A percentile compares a stretch with the other conserved stretches of the same genome.
Evolutionary conservation across 208 protist species (phyloP).

Genomic region (Trypanosoma grayi): DNA sequence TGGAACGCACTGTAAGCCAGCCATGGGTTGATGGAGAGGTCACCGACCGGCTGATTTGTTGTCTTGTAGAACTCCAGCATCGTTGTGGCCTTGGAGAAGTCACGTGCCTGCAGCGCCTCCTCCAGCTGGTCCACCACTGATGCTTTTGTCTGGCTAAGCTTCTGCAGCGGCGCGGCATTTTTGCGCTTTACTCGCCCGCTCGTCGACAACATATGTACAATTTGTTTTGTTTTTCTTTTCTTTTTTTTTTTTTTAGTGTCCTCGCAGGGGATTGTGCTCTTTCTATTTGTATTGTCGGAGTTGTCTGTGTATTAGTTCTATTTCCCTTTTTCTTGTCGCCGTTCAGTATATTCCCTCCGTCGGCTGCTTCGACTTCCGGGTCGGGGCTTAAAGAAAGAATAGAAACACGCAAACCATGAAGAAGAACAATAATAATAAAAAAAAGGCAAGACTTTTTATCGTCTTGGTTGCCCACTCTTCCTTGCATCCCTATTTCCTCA

Average conservation of each 20-base stretch:
- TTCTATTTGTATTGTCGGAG: no score
- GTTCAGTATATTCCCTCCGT: no score
- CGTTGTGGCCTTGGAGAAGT: constrained; percentile 88
- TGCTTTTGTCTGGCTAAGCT: constrained; percentile 30
- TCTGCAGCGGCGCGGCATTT: constrained; percentile 32
- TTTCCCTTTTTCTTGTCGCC: no score
- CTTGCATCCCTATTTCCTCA: no score
- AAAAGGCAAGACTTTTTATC: no score
- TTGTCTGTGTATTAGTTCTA: no score
- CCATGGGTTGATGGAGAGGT: constrained; percentile 87
- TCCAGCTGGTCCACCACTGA: constrained; percentile 82
- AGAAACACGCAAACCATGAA: no score
- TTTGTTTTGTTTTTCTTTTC: constrained; percentile 7
- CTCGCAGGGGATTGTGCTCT: no score
- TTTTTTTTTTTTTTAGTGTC: constrained; percentile 3
- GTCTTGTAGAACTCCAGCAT: constrained; percentile 91
- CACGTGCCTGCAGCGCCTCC: constrained; percentile 79
- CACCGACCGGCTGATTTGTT: constrained; percentile 65
- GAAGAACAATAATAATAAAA: no score
- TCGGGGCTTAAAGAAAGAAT: no score
- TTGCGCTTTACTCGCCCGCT: constrained; percentile 75
- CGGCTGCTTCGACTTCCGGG: no score
- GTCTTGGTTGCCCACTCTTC: no score
- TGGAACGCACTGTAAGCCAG: constrained; percentile 95
- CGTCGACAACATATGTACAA: constrained; percentile 56